Base-by-base conservation (phyloP, 345 rosid genomes). In the Eucalyptus camaldulensis region DNA sequence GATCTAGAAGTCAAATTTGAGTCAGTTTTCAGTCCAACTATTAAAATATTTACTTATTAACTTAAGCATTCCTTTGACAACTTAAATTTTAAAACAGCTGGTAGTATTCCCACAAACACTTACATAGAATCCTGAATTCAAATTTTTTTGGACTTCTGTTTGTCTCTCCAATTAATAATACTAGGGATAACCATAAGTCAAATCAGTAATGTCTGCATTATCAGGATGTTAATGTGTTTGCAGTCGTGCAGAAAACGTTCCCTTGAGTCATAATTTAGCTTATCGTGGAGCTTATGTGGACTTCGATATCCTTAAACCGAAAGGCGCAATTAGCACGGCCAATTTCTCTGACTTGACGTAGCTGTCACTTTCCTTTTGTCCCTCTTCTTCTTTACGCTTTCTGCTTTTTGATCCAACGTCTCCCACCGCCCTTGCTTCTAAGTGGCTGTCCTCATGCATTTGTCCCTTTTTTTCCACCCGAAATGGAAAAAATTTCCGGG, bases 141-240 rank as follows among this genome's bases (percentile, higher is more conserved):
- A 53, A 4, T 53, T 19, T 21, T 8, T 53, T 53, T 53, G 4
- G 13, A 60, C 1, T 27, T 2, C 0, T 12, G 6, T 12, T 60
- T 60, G 31, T 8, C 14, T 60, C 15, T 12, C 14, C 15, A 27
- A 31, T 65, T 4, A n/a, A 7, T n/a, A 11, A 6, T 4, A 11
- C 31, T 65, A 4, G 1, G 0, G 1, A 62, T 60, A 60, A 13
- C 0, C 37, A n/a, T 14, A 7, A 65, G 21, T n/a, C 40, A 7
- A n/a, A 65, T 65, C 37, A n/a, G 21, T 14, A 7, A 7, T 8
- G 37, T n/a, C 76, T 0, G 3, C 10, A 14, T 65, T 4, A 14
- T n/a, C 5, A 16, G 19, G 76, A n/a, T 13, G 37, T n/a, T 13
- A n/a, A n/a, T 62, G 37, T n/a, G 37, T 14, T 65, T 7, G 37